These are phyloP conservation scores for Monosporozyma unispora DNA, from an alignment of 805 yeast genomes.

Conservation along the genomic window DNA sequence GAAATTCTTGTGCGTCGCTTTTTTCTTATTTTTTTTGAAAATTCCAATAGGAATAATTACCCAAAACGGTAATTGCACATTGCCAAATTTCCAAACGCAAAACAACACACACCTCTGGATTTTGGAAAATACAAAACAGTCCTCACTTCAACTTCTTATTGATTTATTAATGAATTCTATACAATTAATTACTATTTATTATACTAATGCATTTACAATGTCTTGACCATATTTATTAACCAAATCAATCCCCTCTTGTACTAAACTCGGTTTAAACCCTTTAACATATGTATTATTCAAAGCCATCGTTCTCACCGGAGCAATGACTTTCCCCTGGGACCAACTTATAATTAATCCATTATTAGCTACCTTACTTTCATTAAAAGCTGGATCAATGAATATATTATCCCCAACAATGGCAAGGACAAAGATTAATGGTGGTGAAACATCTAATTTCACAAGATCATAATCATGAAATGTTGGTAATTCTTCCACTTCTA, in stretches of 20 bases:
- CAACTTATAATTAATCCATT: conserved; percentile 72
- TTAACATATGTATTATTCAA: conserved; percentile 42
- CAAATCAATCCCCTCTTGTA: conserved; percentile 48
- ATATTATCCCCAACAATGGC: conserved; percentile 63
- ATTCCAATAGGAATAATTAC: not conserved
- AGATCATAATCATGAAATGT: conserved; percentile 77
- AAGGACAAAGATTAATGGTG: conserved; percentile 65
- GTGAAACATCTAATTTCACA: conserved; percentile 49
- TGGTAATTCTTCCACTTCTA: conserved; percentile 76
- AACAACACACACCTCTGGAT: too few relatives aligned
- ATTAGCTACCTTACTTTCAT: conserved; percentile 82
- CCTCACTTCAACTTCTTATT: too few relatives aligned
- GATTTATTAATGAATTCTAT: not conserved
- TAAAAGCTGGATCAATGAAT: conserved; percentile 77
- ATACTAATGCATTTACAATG: conserved; percentile 48
- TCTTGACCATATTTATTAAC: conserved; percentile 52
- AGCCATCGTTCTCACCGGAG: conserved; percentile 67
- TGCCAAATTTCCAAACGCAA: too few relatives aligned
- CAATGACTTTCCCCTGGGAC: conserved; percentile 53
- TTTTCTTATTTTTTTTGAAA: not conserved
- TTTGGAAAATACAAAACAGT: too few relatives aligned
- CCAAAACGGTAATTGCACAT: too few relatives aligned
- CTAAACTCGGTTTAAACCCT: conserved; percentile 42
- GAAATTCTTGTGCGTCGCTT: not conserved
- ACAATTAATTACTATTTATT: too few relatives aligned